Evolutionary conservation across 352 stramenopile species (phyloP), one percentile per base, ranked within the genome.

Genomic region (Elongisporangium undulatum): DNA sequence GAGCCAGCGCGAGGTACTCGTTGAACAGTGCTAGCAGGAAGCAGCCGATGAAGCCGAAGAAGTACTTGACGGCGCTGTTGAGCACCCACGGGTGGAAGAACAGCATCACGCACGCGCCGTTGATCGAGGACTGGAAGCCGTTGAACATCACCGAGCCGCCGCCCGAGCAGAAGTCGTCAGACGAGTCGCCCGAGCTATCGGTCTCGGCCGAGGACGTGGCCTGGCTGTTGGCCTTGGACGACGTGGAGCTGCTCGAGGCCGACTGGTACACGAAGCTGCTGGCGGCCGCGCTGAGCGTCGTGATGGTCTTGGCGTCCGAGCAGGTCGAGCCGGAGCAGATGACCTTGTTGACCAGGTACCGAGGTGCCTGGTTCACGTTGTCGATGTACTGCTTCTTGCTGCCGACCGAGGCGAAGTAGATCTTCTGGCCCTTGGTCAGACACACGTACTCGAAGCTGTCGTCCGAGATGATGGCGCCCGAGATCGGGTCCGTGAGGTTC

Each of bases 21-120:
- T 89, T 90, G 12, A 79, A 55, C n/a, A 91, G 38, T 1, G 77
- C 74, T 58, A 94, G 62, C 16, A 79, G 55, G 56, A 94, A 79
- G 52, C 78, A 83, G 1, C 78, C 84, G 19, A 90, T 67, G 45
- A 94, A 87, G 52, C 74, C 84, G 17, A 90, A 74, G 17, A 74
- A 61, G 67, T 94, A 94, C 69, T 94, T 94, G 56, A 81, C 48
- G 15, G 63, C 71, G 51, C 65, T 88, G 59, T 88, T 81, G 49
- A 94, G 77, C 52, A 92, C 79, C 84, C 84, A 94, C 26, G 84
- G 77, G 39, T 80, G 71, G 68, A 94, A 94, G 55, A 94, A 83
- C 39, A 94, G 70, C 58, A 79, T 71, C 51, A 88, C 75, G 54
- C 84, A 94, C 41, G 78, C 82, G 41, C 78, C 82, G 65, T 87